These are phyloP conservation scores for Choiromyces venosus DNA, from an alignment of 495 filamentous ascomycete species.

Conservation along the genomic window DNA sequence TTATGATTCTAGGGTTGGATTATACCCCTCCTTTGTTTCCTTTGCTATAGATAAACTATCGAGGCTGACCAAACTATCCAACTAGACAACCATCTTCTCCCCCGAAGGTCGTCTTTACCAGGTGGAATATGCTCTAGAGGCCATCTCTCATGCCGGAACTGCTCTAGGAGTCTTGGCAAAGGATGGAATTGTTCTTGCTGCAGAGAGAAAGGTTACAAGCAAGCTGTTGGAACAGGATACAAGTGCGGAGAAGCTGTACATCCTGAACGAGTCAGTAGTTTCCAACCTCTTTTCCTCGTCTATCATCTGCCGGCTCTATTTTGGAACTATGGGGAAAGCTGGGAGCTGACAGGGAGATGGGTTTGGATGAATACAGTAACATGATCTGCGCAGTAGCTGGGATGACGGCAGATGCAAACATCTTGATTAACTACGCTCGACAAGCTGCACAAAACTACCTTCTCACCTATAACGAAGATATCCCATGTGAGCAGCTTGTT, in stretches of 20 bases:
- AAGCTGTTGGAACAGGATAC: conserved; percentile 99
- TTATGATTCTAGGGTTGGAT: conserved; percentile 89
- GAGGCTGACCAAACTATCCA: conserved; percentile 45
- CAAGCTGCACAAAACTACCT: conserved; percentile 95
- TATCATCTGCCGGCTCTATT: neutral
- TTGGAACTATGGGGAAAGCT: neutral
- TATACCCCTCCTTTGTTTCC: conserved; percentile 30
- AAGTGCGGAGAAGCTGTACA: conserved; percentile 98
- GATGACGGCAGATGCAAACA: conserved; percentile 99
- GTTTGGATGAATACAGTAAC: conserved; percentile 57
- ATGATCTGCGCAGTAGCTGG: conserved; percentile 99
- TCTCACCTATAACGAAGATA: conserved; percentile 98
- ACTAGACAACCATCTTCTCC: conserved; percentile 97
- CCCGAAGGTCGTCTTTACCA: conserved; percentile 97
- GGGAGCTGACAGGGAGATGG: neutral
- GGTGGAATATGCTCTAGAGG: conserved; percentile 98
- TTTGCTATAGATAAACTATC: conserved; percentile 39
- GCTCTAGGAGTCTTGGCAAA: conserved; percentile 93
- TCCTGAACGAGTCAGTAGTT: conserved; percentile 80
- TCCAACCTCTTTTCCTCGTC: neutral
- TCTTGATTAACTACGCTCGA: conserved; percentile 98
- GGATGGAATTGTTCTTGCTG: conserved; percentile 96
- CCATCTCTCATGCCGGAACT: conserved; percentile 96
- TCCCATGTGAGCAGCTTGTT: conserved; percentile 97
- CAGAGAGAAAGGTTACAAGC: conserved; percentile 99